phyloP scores from a whole-genome alignment of 192 early-diverging fungal genomes.

The Entomortierella beljakovae region DNA sequence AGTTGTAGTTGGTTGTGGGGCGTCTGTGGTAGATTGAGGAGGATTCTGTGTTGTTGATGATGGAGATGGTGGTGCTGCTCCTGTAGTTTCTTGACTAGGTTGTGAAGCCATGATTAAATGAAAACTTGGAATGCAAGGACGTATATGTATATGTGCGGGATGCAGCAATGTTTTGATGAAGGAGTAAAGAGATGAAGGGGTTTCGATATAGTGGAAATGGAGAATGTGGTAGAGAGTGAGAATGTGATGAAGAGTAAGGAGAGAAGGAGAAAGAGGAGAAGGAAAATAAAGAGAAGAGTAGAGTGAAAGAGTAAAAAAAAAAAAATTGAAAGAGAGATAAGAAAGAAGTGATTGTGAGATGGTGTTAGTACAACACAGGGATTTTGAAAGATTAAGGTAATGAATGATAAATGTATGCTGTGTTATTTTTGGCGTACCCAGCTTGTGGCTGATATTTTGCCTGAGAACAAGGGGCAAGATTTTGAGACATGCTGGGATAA shows the following conservation, averaged over 20 bases:
- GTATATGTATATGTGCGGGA: too few relatives aligned
- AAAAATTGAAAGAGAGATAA: slow-evolving; percentile 1
- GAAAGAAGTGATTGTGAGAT: background rate
- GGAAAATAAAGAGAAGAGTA: background rate
- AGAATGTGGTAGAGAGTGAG: too few relatives aligned
- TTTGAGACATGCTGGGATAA: background rate
- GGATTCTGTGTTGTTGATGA: background rate
- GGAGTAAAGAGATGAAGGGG: too few relatives aligned
- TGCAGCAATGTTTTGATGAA: too few relatives aligned
- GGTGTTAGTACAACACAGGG: background rate
- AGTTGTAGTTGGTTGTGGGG: background rate
- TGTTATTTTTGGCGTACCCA: background rate
- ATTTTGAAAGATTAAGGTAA: background rate
- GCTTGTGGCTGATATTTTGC: background rate
- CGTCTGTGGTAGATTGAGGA: background rate
- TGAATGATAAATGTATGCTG: background rate
- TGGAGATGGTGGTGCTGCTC: background rate
- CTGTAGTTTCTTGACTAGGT: too few relatives aligned
- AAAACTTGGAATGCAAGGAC: too few relatives aligned
- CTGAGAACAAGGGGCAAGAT: background rate
- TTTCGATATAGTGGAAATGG: too few relatives aligned
- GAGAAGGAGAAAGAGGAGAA: background rate
- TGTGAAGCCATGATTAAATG: too few relatives aligned
- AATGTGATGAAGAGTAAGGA: background rate
- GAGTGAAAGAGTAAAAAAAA: slow-evolving; percentile 1